Base-by-base conservation (phyloP, 2,329 filamentous ascomycete species). In the Alternaria postmessia region DNA sequence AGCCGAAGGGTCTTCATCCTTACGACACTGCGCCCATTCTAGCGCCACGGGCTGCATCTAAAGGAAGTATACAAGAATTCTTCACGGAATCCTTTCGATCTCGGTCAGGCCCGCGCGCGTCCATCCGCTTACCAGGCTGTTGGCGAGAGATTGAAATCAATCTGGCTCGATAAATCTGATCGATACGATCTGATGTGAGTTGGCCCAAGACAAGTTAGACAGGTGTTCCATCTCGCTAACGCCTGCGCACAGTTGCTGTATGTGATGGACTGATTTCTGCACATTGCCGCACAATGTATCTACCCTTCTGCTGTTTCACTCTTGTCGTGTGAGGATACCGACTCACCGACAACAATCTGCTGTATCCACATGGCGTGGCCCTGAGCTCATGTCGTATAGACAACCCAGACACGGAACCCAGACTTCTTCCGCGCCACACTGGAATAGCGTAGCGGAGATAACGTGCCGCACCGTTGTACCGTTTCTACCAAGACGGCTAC, bases 121-220 rank as follows among this genome's bases (percentile, higher is more conserved):
- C 9, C 20, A 32, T 11, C 36, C 58, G 30, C 28, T 53, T 43
- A 57, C 58, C 58, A 52, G 58, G 58, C 22, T 49, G 4, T 22
- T 44, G 48, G 54, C 54, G 32, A 28, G 26, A 57, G 24, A 49
- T 36, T 42, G 53, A 24, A 3, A 36, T 56, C 41, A 36, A 51
- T 60, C 41, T 56, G 41, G 24, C 32, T 46, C 42, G 46, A 54
- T 30, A 34, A 5, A 0, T 30, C 12, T 11, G 5, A 36, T 36
- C 32, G 32, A 36, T 14, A 1, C 12, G 32, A 36, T 36, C 2
- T 20, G 1, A 20, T 5, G 12, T 2, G 16, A 8, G 47, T 43
- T 6, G 16, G n/a, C 24, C 5, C n/a, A 28, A n/a, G 36, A 16
- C 26, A 22, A 34, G 22, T 52, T 28, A 51, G 57, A 20, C 22